Evolutionary conservation across 768 basidiomycete species (phyloP).

Genomic region (Tremella yokohamensis): DNA sequence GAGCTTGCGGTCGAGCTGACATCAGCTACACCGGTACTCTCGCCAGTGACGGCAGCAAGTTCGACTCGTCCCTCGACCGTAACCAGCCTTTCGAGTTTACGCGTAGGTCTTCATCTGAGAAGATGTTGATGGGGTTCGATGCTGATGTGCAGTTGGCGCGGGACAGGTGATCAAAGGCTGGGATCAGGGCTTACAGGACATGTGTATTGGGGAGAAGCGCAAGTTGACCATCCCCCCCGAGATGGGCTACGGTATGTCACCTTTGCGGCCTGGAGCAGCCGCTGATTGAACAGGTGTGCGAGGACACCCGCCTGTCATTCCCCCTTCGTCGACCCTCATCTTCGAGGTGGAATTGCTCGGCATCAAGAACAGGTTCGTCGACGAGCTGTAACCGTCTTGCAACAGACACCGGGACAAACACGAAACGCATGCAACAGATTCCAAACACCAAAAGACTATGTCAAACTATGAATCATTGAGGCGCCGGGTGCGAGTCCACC

Average conservation of each 20-base stretch:
- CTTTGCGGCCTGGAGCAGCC: not conserved
- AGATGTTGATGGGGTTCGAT: not conserved
- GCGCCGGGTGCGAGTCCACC: slow-evolving; percentile 4
- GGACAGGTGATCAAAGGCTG: slow-evolving; percentile 52
- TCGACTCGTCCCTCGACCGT: slow-evolving; percentile 85
- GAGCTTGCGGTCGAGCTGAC: not conserved
- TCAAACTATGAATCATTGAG: not conserved
- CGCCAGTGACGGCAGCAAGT: slow-evolving; percentile 70
- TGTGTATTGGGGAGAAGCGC: slow-evolving; percentile 85
- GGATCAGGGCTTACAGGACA: slow-evolving; percentile 56
- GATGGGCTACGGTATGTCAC: slow-evolving; percentile 73
- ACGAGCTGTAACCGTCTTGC: slow-evolving; percentile 33
- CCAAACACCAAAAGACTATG: not conserved
- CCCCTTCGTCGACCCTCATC: slow-evolving; percentile 70
- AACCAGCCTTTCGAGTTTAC: slow-evolving; percentile 71
- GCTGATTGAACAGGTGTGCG: slow-evolving; percentile 49
- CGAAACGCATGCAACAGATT: not conserved
- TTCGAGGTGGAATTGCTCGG: slow-evolving; percentile 82
- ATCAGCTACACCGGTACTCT: slow-evolving; percentile 71
- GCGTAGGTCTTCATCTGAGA: slow-evolving; percentile 44
- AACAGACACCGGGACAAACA: not conserved
- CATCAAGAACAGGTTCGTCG: slow-evolving; percentile 54
- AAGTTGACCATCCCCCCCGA: slow-evolving; percentile 77
- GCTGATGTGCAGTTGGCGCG: slow-evolving; percentile 39
- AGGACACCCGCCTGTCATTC: slow-evolving; percentile 74